These are phyloP conservation scores for Colletotrichum liriopes DNA, from an alignment of 2,329 filamentous ascomycete genomes.

Conservation along the genomic window DNA sequence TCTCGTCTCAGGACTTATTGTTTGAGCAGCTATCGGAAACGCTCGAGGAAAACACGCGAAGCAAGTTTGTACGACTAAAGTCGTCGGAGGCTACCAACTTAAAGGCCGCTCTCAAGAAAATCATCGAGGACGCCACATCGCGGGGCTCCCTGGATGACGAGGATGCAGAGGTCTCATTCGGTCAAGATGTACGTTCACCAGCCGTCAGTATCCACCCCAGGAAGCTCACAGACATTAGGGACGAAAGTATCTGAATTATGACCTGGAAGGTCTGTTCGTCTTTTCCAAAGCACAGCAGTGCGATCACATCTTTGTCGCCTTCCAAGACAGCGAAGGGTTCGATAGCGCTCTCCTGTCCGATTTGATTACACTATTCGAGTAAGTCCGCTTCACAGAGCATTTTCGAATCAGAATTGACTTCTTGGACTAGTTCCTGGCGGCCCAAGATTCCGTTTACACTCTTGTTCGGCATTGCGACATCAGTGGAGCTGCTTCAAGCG, in stretches of 20 bases:
- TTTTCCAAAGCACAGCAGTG: conserved; percentile 69
- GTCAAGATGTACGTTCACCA: conserved; percentile 62
- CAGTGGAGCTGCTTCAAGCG: conserved; percentile 84
- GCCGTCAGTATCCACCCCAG: background rate
- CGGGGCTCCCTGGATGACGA: conserved; percentile 66
- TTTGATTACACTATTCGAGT: conserved; percentile 79
- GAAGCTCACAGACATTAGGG: conserved; percentile 59
- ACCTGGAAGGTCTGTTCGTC: conserved; percentile 79
- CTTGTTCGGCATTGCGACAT: conserved; percentile 86
- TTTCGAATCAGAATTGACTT: conserved; percentile 3
- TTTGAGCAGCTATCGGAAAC: conserved; percentile 78
- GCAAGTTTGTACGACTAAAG: conserved; percentile 76
- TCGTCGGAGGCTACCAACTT: conserved; percentile 82
- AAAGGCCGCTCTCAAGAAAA: conserved; percentile 79
- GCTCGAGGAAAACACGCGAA: conserved; percentile 63
- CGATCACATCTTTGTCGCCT: conserved; percentile 77
- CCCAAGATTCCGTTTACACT: conserved; percentile 84
- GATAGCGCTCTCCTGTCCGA: conserved; percentile 81
- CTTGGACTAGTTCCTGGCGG: conserved; percentile 70
- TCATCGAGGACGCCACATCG: conserved; percentile 77
- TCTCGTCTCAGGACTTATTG: conserved; percentile 81
- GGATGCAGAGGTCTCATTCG: conserved; percentile 62
- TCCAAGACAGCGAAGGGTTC: conserved; percentile 89
- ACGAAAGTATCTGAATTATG: conserved; percentile 81
- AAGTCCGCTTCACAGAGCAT: conserved; percentile 47